These are phyloP conservation scores for Raffaelea ambrosiae DNA, from an alignment of 2,329 filamentous ascomycete genomes.

Conservation along the genomic window DNA sequence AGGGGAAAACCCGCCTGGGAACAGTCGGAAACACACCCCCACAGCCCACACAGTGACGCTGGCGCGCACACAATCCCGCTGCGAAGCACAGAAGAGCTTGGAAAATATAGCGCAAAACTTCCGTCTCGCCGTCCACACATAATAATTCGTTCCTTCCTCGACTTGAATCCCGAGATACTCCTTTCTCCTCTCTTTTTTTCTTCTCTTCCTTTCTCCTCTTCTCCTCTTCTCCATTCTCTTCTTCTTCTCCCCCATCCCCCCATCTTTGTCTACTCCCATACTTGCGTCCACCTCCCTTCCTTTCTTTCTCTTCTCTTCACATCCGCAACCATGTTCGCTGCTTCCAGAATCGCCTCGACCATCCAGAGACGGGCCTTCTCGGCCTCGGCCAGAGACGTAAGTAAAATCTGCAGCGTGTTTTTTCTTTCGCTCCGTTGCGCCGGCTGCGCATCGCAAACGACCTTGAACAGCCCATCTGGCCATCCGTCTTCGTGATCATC, in stretches of 20 bases:
- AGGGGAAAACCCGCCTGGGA: too few relatives aligned
- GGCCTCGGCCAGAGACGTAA: constrained; percentile 67
- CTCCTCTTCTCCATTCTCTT: not conserved
- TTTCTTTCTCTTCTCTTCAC: not conserved
- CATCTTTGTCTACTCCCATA: not conserved
- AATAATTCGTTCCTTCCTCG: constrained; percentile 5
- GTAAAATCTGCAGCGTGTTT: constrained; percentile 17
- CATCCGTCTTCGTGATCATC: constrained; percentile 5
- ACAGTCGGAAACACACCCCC: too few relatives aligned
- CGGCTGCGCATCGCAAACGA: not conserved
- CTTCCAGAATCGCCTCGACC: constrained; percentile 52
- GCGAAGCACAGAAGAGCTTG: not conserved
- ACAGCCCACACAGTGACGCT: too few relatives aligned
- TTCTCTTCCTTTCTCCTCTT: not conserved
- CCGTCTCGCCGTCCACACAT: constrained; percentile 2
- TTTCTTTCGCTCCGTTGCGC: too few relatives aligned
- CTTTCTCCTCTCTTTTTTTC: constrained; percentile 4
- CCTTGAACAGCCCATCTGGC: constrained; percentile 3
- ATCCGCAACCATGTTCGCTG: constrained; percentile 61
- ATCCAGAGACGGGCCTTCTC: constrained; percentile 76
- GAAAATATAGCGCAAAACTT: not conserved
- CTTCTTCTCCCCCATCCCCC: not conserved
- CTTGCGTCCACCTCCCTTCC: not conserved
- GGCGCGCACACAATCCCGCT: not conserved
- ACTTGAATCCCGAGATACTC: not conserved